Evolutionary conservation across 73 alveolate genomes (phyloP).

Genomic region (Uronychia setigera): DNA sequence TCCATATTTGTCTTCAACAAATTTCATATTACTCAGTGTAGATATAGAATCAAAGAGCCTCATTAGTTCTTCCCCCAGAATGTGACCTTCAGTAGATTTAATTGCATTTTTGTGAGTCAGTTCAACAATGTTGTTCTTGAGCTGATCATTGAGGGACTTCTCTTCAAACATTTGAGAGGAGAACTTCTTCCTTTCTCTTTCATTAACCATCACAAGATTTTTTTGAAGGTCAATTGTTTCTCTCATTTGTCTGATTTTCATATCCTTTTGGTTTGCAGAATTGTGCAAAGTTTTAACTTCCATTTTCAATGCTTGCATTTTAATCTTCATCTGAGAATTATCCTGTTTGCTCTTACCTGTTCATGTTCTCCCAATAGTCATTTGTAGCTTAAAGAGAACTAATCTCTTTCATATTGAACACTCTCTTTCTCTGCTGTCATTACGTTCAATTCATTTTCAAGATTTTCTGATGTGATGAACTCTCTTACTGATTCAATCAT

Average conservation of each 20-base stretch:
- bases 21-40: constrained; percentile 35
- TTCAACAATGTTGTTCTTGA: constrained; percentile 14
- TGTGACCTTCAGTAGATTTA: constrained; percentile 12
- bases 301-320: background rate
- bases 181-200: background rate
- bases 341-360: background rate
- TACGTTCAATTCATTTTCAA: background rate
- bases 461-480: background rate
- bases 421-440: background rate
- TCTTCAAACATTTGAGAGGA: constrained; percentile 1
- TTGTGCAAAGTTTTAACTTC: background rate
- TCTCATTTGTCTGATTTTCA: background rate
- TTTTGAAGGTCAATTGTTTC: background rate
- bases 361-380: background rate
- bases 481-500: background rate
- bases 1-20: constrained; percentile 39
- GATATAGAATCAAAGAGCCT: background rate
- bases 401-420: background rate
- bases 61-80: constrained; percentile 19
- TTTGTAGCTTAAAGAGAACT: background rate
- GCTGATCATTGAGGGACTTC: constrained; percentile 23
- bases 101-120: constrained; percentile 18
- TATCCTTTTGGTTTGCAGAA: background rate
- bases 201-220: background rate
- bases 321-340: background rate